phyloP scores from a whole-genome alignment of 2,329 filamentous ascomycete species.

The Cladorrhinum sp. region DNA sequence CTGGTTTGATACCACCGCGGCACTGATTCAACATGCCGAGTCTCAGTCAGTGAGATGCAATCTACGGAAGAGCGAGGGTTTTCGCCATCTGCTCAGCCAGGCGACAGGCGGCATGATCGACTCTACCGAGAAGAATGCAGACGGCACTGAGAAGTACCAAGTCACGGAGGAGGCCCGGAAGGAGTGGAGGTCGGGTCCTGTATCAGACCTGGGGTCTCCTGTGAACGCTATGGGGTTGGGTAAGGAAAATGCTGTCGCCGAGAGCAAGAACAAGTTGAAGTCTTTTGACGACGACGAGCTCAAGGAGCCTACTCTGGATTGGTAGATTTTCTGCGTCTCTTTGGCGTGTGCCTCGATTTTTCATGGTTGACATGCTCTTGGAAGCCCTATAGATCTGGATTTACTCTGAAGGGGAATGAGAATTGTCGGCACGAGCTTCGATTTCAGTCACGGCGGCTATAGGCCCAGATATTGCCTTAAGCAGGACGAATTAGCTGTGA shows the following conservation, averaged over 20 bases:
- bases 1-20: conserved; percentile 40
- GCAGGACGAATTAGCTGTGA: too few species aligned
- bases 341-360: too few species aligned
- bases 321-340: too few species aligned
- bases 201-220: not conserved
- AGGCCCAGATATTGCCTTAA: too few species aligned
- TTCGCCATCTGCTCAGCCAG: conserved; percentile 37
- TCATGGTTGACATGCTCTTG: too few species aligned
- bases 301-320: not conserved
- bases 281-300: not conserved
- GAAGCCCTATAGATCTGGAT: too few species aligned
- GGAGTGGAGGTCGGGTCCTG: not conserved
- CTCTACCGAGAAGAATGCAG: conserved; percentile 32
- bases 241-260: not conserved
- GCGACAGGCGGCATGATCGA: conserved; percentile 40
- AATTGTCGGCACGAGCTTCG: too few species aligned
- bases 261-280: not conserved
- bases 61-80: conserved; percentile 42
- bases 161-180: conserved; percentile 23
- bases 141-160: conserved; percentile 36
- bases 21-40: conserved; percentile 50
- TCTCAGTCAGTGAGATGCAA: conserved; percentile 41
- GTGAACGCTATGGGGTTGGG: not conserved
- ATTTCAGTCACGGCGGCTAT: too few species aligned
- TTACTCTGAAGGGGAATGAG: too few species aligned